phyloP scores from a whole-genome alignment of 805 yeast species.

The Kodamaea leandrae region DNA sequence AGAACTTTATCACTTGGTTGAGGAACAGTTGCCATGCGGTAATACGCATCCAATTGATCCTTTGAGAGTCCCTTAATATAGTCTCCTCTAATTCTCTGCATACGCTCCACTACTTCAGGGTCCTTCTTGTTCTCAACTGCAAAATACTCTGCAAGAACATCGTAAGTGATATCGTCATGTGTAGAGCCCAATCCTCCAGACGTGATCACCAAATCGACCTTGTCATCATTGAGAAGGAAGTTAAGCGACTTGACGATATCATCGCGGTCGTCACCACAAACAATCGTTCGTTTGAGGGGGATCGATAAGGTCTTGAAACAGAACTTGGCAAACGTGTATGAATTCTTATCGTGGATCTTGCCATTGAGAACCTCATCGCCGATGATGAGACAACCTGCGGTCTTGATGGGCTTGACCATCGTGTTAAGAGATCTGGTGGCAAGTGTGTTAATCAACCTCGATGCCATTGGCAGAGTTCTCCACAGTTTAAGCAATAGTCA shows the following conservation, averaged over 20 bases:
- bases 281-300: constrained; percentile 61
- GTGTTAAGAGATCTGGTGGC: not conserved
- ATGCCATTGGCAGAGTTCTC: no score
- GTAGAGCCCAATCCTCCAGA: constrained; percentile 83
- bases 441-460: no score
- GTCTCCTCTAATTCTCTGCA: constrained; percentile 49
- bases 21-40: constrained; percentile 82
- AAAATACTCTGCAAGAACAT: constrained; percentile 66
- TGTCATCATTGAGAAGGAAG: constrained; percentile 39
- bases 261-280: constrained; percentile 71
- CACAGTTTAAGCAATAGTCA: no score
- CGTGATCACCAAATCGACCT: constrained; percentile 67
- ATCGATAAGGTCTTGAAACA: constrained; percentile 65
- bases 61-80: constrained; percentile 28
- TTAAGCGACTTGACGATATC: constrained; percentile 59
- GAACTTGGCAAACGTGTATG: constrained; percentile 64
- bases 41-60: constrained; percentile 57
- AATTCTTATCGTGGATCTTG: constrained; percentile 77
- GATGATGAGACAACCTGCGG: constrained; percentile 58
- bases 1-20: constrained; percentile 7
- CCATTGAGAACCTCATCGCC: constrained; percentile 91
- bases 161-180: constrained; percentile 86
- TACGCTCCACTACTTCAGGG: constrained; percentile 54
- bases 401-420: constrained; percentile 19
- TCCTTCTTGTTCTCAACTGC: constrained; percentile 51